A percentile compares a stretch with the other conserved stretches of the same genome.
phyloP scores from a whole-genome alignment of 352 stramenopile species.

The Globisporangium cederbergense region DNA sequence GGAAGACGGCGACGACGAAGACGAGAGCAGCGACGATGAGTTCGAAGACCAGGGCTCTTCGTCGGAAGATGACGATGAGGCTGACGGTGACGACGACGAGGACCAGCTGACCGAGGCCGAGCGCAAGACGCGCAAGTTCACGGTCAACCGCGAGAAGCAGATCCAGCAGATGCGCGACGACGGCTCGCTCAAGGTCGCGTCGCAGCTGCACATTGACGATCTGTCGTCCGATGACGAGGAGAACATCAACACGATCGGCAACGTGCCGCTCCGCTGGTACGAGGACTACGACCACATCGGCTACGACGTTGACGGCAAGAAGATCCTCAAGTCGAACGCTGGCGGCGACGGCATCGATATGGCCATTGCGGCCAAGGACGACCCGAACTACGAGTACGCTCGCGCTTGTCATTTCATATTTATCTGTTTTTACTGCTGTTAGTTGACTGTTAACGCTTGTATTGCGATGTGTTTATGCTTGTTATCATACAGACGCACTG shows the following conservation, averaged over 20 bases:
- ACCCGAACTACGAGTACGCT: constrained; percentile 91
- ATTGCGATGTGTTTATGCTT: constrained; percentile 3
- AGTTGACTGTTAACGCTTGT: constrained; percentile 8
- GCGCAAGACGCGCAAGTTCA: constrained; percentile 73
- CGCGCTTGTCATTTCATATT: not conserved
- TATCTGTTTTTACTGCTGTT: not conserved
- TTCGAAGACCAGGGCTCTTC: constrained; percentile 88
- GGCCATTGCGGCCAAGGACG: constrained; percentile 80
- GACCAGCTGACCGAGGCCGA: constrained; percentile 75
- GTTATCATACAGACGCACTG: constrained; percentile 66
- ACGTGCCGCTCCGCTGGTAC: constrained; percentile 99
- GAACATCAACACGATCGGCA: constrained; percentile 95
- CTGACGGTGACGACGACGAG: constrained; percentile 69
- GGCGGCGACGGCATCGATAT: constrained; percentile 89
- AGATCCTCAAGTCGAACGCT: constrained; percentile 92
- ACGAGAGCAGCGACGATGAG: constrained; percentile 51
- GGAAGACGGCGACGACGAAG: constrained; percentile 55
- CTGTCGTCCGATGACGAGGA: constrained; percentile 98
- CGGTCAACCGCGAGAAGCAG: constrained; percentile 69
- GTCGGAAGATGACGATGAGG: constrained; percentile 63
- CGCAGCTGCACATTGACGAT: constrained; percentile 96
- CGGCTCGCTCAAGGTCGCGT: constrained; percentile 74
- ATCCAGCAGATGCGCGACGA: constrained; percentile 84
- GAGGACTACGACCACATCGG: constrained; percentile 99
- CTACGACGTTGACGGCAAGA: constrained; percentile 96